These are phyloP conservation scores for Colletotrichum tanaceti DNA, from an alignment of 2,329 filamentous ascomycete genomes.

Conservation along the genomic window DNA sequence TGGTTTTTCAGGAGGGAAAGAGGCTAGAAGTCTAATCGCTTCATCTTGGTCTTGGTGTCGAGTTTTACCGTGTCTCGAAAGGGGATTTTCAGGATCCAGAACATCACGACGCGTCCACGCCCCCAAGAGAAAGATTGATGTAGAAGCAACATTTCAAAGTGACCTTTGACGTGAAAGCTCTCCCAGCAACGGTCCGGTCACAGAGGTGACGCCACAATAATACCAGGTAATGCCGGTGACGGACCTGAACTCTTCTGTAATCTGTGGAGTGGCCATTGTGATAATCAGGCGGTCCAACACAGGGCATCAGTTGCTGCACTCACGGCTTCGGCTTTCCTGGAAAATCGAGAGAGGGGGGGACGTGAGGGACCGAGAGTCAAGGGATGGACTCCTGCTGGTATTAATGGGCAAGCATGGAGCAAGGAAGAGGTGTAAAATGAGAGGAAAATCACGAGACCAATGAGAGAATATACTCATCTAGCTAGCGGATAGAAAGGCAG, in stretches of 20 bases:
- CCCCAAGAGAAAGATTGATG: constrained; percentile 50
- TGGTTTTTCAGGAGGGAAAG: too few relatives aligned
- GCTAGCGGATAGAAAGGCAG: too few relatives aligned
- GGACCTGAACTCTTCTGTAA: constrained; percentile 47
- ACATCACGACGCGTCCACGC: constrained; percentile 45
- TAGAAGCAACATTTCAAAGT: constrained; percentile 54
- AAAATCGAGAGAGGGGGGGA: too few relatives aligned
- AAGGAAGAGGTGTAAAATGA: too few relatives aligned
- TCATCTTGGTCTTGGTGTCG: constrained; percentile 43
- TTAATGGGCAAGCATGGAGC: too few relatives aligned
- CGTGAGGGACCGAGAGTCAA: too few relatives aligned
- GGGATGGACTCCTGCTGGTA: too few relatives aligned
- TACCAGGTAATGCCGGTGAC: constrained; percentile 47
- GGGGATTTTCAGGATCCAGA: constrained; percentile 41
- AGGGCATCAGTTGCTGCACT: not conserved
- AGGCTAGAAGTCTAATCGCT: constrained; percentile 46
- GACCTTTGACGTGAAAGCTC: constrained; percentile 45
- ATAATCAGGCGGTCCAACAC: constrained; percentile 63
- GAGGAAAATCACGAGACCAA: too few relatives aligned
- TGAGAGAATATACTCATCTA: too few relatives aligned
- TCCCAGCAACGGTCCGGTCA: constrained; percentile 45
- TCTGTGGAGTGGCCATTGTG: constrained; percentile 50
- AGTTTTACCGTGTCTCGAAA: constrained; percentile 39
- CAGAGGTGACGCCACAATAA: constrained; percentile 54
- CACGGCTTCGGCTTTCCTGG: too few relatives aligned